Conservation (phyloP, 2,329 filamentous ascomycete species). For the Trichoderma koningiopsis region DNA sequence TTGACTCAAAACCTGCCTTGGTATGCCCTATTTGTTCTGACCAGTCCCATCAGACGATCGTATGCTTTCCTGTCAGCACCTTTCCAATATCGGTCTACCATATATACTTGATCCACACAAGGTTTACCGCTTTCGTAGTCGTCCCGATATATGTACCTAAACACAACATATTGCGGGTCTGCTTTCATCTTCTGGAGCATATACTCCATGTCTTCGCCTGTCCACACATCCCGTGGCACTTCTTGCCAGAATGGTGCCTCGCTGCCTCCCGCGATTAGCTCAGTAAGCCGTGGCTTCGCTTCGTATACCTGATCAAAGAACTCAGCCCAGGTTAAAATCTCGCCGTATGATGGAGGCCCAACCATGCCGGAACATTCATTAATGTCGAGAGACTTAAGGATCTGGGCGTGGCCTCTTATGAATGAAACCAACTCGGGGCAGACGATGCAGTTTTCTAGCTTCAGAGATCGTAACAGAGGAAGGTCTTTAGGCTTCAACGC, state of each 20-base stretch:
- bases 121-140: neutral
- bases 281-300: neutral
- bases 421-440: neutral
- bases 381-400: neutral
- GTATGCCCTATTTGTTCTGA: neutral
- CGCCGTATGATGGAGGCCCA: neutral
- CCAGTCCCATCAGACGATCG: neutral
- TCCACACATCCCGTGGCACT: fast-evolving
- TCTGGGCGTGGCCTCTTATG: neutral
- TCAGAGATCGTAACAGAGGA: neutral
- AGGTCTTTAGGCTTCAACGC: neutral
- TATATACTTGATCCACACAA: neutral
- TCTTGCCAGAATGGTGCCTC: neutral
- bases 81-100: neutral
- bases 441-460: neutral
- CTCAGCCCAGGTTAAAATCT: neutral
- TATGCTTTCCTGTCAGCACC: neutral
- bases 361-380: neutral
- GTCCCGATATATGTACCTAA: neutral
- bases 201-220: neutral
- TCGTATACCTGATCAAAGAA: neutral
- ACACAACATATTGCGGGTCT: neutral
- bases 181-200: neutral
- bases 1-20: neutral
- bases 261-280: neutral